Percentiles rank a stretch among this genome's conserved stretches.
These are phyloP conservation scores for Aspergillus sp. DNA, from an alignment of 2,329 filamentous ascomycete species.

Conservation along the genomic window DNA sequence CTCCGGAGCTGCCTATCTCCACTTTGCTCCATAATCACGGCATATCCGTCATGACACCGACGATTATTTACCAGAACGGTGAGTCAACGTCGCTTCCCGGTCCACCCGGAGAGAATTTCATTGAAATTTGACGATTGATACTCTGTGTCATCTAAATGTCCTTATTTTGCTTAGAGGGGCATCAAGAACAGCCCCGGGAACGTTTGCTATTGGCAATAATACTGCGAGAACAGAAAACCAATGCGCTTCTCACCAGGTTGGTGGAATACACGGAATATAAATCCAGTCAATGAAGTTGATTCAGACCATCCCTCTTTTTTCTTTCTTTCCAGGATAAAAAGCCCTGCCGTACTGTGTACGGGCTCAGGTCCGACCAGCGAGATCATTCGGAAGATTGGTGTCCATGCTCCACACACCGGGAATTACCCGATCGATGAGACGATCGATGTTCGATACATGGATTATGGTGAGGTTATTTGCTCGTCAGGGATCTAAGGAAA, in stretches of 20 bases:
- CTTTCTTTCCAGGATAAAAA: not conserved
- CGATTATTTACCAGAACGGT: not conserved
- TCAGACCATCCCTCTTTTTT: not conserved
- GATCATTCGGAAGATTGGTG: not conserved
- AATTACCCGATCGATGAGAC: too few relatives aligned
- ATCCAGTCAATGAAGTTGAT: not conserved
- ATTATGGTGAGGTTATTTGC: too few relatives aligned
- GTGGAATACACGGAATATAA: not conserved
- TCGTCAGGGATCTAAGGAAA: too few relatives aligned
- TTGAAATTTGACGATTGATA: too few relatives aligned
- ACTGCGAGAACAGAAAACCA: not conserved
- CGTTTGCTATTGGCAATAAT: too few relatives aligned
- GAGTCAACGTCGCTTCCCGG: too few relatives aligned
- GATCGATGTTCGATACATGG: too few relatives aligned
- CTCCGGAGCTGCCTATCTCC: not conserved
- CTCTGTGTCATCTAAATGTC: too few relatives aligned
- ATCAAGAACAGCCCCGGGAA: too few relatives aligned
- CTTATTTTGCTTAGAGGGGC: too few relatives aligned
- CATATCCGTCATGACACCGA: not conserved
- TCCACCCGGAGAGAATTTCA: too few relatives aligned
- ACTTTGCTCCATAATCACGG: not conserved
- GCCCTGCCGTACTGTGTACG: not conserved
- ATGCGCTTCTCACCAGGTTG: not conserved
- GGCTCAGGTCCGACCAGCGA: not conserved
- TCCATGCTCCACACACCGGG: not conserved